Conservation (phyloP, 352 stramenopile genomes). For the Aphanomyces cochlioides region DNA sequence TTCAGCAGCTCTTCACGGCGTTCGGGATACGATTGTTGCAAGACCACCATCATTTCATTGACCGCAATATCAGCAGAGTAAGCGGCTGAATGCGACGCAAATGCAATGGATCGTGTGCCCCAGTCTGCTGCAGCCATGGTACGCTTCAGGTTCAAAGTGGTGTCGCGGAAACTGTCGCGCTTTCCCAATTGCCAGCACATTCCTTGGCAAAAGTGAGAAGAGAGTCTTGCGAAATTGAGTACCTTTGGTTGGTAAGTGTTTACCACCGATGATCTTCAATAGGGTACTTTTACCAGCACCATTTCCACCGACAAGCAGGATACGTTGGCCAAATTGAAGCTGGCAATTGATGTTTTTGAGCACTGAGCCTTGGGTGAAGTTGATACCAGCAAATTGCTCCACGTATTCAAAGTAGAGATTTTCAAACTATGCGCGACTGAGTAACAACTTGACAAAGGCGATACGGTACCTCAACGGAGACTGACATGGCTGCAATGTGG, state of each 20-base stretch:
- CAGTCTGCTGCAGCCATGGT: conserved; percentile 95
- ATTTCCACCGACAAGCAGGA: conserved; percentile 94
- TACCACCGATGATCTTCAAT: conserved; percentile 90
- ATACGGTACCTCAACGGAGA: too few species aligned
- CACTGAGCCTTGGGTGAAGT: conserved; percentile 59
- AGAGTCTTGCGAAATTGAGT: conserved; percentile 40
- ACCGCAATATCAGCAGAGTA: conserved; percentile 94
- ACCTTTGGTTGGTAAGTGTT: conserved; percentile 89
- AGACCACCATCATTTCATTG: conserved; percentile 94
- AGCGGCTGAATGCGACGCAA: conserved; percentile 85
- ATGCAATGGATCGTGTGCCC: conserved; percentile 94
- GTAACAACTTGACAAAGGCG: too few species aligned
- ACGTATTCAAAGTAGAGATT: conserved; percentile 57
- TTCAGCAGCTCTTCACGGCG: conserved; percentile 91
- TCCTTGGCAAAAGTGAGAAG: conserved; percentile 1
- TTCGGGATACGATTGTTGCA: conserved; percentile 91
- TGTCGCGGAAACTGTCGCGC: conserved; percentile 94
- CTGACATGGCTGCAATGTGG: too few species aligned
- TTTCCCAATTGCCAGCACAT: conserved; percentile 55
- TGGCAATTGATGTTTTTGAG: conserved; percentile 85
- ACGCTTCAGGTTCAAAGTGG: conserved; percentile 89
- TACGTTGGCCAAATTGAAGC: conserved; percentile 76
- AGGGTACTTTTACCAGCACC: conserved; percentile 93
- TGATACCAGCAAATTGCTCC: conserved; percentile 38
- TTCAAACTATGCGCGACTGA: conserved; percentile 14